A percentile compares a stretch with the other conserved stretches of the same genome.
Conservation (phyloP, 2,329 filamentous ascomycete species). For the Ophiostoma populinum region DNA sequence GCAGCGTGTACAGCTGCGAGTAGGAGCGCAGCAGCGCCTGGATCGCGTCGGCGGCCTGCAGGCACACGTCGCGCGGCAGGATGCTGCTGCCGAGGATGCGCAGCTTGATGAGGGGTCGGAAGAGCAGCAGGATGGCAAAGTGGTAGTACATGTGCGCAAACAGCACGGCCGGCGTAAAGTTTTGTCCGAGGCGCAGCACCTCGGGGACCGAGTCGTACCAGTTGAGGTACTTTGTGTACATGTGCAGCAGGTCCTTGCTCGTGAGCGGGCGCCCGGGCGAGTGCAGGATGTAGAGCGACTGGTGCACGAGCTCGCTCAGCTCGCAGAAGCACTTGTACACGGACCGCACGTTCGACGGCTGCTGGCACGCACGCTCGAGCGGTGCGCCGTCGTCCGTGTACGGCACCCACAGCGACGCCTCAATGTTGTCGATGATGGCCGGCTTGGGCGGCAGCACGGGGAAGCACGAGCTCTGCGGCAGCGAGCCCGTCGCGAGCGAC, state of each 20-base stretch:
- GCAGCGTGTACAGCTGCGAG: constrained; percentile 38
- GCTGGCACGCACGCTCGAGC: constrained; percentile 36
- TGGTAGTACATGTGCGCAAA: constrained; percentile 61
- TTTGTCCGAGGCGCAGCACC: constrained; percentile 45
- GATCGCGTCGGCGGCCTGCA: constrained; percentile 41
- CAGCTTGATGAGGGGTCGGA: constrained; percentile 52
- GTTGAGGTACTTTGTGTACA: constrained; percentile 50
- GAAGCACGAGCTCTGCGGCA: constrained; percentile 42
- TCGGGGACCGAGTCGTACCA: constrained; percentile 56
- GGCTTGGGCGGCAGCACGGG: constrained; percentile 41
- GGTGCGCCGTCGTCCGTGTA: constrained; percentile 42
- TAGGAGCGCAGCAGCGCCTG: constrained; percentile 38
- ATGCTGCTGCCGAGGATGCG: constrained; percentile 45
- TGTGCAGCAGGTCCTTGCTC: constrained; percentile 42
- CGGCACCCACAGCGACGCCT: constrained; percentile 41
- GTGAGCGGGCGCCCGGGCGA: constrained; percentile 49
- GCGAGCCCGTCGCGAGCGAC: constrained; percentile 44
- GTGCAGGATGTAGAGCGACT: constrained; percentile 55
- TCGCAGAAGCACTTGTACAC: constrained; percentile 54
- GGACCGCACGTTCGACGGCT: constrained; percentile 50
- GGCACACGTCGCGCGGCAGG: constrained; percentile 47
- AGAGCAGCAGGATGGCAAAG: constrained; percentile 54
- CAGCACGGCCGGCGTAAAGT: constrained; percentile 55
- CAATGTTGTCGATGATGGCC: constrained; percentile 40
- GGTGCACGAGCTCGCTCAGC: constrained; percentile 56